phyloP scores from a whole-genome alignment of 1,139 yeast genomes.

The Maudiozyma humilis region DNA sequence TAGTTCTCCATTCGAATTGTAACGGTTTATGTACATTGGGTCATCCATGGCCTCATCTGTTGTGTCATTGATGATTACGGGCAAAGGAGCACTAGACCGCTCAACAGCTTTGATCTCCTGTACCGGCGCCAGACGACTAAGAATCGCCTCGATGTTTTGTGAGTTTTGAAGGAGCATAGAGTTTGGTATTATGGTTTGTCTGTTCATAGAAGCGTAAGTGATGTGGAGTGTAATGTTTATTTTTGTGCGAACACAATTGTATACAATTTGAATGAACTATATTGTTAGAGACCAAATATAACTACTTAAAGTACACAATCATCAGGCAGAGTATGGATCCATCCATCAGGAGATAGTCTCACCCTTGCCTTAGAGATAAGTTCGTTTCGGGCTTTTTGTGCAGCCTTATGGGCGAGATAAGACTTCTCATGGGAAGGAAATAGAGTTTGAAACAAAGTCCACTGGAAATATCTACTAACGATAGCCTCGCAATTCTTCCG shows the following conservation, averaged over 20 bases:
- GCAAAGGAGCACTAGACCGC: slow-evolving; percentile 3
- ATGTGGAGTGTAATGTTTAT: too few species aligned
- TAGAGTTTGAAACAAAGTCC: slow-evolving; percentile 17
- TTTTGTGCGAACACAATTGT: background rate
- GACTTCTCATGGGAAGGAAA: slow-evolving; percentile 7
- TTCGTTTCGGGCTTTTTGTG: slow-evolving; percentile 15
- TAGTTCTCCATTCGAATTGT: slow-evolving; percentile 9
- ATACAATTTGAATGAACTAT: background rate
- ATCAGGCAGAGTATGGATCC: slow-evolving; percentile 26
- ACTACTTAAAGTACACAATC: slow-evolving; percentile 9
- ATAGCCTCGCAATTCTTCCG: slow-evolving; percentile 37
- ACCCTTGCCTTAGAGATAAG: slow-evolving; percentile 11
- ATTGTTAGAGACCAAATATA: too few species aligned
- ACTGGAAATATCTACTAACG: slow-evolving; percentile 17
- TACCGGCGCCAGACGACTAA: slow-evolving; percentile 15
- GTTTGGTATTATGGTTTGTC: background rate
- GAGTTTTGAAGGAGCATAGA: slow-evolving; percentile 3
- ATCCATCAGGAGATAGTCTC: slow-evolving; percentile 24
- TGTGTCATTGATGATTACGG: slow-evolving; percentile 16
- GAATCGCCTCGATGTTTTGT: background rate
- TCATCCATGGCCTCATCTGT: slow-evolving; percentile 9
- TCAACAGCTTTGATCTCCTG: slow-evolving; percentile 12
- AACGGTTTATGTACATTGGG: slow-evolving; percentile 16
- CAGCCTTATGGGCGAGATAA: slow-evolving; percentile 24
- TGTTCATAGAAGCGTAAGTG: background rate